phyloP scores from a whole-genome alignment of 352 stramenopile genomes.

The Globisporangium megalacanthum region DNA sequence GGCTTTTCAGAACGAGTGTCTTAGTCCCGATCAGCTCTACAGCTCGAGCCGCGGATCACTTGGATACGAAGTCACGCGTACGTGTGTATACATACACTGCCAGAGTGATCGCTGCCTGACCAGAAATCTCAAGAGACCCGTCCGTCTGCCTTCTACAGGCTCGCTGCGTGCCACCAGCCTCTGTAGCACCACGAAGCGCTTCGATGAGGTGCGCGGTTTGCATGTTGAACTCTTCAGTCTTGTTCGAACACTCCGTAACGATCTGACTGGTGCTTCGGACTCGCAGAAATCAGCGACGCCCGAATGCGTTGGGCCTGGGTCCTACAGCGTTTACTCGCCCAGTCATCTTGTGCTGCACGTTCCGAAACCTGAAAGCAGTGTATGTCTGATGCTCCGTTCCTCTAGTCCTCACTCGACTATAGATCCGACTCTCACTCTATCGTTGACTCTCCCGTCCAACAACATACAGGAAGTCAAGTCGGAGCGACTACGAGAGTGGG shows the following conservation, averaged over 20 bases:
- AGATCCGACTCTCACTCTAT: background rate
- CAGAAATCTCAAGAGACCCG: background rate
- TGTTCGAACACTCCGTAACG: background rate
- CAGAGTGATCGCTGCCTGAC: background rate
- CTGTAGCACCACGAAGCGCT: slow-evolving; percentile 60
- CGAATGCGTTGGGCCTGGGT: slow-evolving; percentile 45
- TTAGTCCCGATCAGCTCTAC: slow-evolving; percentile 62
- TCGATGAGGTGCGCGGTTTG: slow-evolving; percentile 17
- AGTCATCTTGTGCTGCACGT: slow-evolving; percentile 9
- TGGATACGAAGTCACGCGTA: slow-evolving; percentile 66
- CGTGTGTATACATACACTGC: background rate
- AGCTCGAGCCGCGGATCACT: slow-evolving; percentile 49
- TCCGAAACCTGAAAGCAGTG: slow-evolving; percentile 1
- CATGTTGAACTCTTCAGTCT: background rate
- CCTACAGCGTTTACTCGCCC: slow-evolving; percentile 34
- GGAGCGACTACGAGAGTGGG: slow-evolving; percentile 48
- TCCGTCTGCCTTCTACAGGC: slow-evolving; percentile 15
- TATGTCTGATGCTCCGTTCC: background rate
- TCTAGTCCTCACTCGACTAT: background rate
- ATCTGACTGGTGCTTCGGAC: background rate
- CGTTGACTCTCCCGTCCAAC: background rate
- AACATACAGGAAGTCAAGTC: slow-evolving; percentile 10
- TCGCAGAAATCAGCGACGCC: slow-evolving; percentile 43
- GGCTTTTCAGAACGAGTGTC: slow-evolving; percentile 56
- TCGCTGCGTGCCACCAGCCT: slow-evolving; percentile 65